A percentile compares a stretch with the other conserved stretches of the same genome.
Evolutionary conservation across 2,329 filamentous ascomycete genomes (phyloP).

Genomic region (Aspergillus eucalypticola): DNA sequence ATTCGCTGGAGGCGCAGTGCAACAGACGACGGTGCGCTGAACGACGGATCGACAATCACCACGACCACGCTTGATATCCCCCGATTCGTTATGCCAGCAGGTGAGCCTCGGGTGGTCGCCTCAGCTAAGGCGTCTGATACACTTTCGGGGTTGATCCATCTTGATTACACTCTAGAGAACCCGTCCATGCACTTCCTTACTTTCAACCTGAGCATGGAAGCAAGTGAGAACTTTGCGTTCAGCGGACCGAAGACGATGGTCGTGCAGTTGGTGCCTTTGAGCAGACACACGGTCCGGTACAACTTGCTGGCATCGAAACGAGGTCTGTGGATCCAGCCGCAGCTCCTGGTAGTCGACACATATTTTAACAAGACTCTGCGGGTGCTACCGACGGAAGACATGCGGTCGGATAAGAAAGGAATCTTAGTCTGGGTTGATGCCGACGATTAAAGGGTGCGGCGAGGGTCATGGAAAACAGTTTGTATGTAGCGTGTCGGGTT

Average conservation of each 20-base stretch:
- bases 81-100: conserved; percentile 74
- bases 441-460: conserved; percentile 30
- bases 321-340: conserved; percentile 70
- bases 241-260: conserved; percentile 80
- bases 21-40: conserved; percentile 30
- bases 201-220: conserved; percentile 89
- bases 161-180: conserved; percentile 81
- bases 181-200: conserved; percentile 92
- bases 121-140: conserved; percentile 41
- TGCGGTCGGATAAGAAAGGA: conserved; percentile 57
- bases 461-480: too few relatives aligned
- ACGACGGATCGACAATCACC: conserved; percentile 49
- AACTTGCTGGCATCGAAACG: conserved; percentile 66
- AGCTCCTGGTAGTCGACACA: conserved; percentile 76
- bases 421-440: conserved; percentile 47
- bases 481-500: too few relatives aligned
- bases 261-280: conserved; percentile 79
- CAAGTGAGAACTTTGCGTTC: conserved; percentile 89
- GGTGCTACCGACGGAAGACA: conserved; percentile 75
- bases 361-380: conserved; percentile 91
- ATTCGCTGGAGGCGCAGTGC: conserved; percentile 72
- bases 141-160: conserved; percentile 43
- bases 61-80: conserved; percentile 74
- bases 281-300: conserved; percentile 72
- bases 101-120: conserved; percentile 80